A percentile compares a stretch with the other conserved stretches of the same genome.
These are phyloP conservation scores for Phytophthora lateralis DNA, from an alignment of 352 stramenopile genomes.

Conservation along the genomic window DNA sequence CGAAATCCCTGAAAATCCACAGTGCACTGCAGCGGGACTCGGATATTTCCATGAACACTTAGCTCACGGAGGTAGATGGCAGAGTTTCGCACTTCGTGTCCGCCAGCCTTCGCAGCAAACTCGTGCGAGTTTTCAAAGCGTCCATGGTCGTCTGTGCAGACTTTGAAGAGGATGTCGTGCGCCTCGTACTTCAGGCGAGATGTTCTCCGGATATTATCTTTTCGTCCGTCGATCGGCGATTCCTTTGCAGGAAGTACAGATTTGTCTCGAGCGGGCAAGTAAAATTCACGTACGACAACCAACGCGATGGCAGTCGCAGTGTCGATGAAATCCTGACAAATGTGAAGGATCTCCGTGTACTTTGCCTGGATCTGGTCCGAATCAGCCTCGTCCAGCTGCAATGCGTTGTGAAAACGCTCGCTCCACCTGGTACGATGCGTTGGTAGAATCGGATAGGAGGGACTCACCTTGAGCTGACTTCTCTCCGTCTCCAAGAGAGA, in stretches of 20 bases:
- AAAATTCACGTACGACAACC: constrained; percentile 84
- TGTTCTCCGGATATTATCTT: constrained; percentile 61
- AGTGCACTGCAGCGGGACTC: constrained; percentile 76
- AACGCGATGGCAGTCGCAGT: constrained; percentile 67
- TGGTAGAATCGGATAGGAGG: constrained; percentile 53
- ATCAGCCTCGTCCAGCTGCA: constrained; percentile 45
- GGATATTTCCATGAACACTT: constrained; percentile 38
- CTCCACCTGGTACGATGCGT: constrained; percentile 63
- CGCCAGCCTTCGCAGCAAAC: constrained; percentile 81
- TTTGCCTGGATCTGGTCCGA: constrained; percentile 64
- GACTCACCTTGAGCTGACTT: constrained; percentile 50
- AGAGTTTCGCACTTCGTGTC: constrained; percentile 83
- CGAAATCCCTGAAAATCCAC: constrained; percentile 92
- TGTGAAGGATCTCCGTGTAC: constrained; percentile 83
- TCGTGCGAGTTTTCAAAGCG: constrained; percentile 92
- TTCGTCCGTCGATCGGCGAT: constrained; percentile 68
- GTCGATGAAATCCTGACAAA: constrained; percentile 91
- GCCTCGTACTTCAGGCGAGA: constrained; percentile 80
- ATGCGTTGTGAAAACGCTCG: constrained; percentile 63
- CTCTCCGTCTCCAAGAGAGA: constrained; percentile 59
- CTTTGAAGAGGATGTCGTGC: constrained; percentile 90
- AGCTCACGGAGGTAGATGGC: constrained; percentile 72
- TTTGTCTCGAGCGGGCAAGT: constrained; percentile 76
- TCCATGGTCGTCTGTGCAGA: constrained; percentile 91
- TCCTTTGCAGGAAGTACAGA: constrained; percentile 70